Conservation (phyloP, 495 filamentous ascomycete genomes). For the Trichocladium uniseriatum region DNA sequence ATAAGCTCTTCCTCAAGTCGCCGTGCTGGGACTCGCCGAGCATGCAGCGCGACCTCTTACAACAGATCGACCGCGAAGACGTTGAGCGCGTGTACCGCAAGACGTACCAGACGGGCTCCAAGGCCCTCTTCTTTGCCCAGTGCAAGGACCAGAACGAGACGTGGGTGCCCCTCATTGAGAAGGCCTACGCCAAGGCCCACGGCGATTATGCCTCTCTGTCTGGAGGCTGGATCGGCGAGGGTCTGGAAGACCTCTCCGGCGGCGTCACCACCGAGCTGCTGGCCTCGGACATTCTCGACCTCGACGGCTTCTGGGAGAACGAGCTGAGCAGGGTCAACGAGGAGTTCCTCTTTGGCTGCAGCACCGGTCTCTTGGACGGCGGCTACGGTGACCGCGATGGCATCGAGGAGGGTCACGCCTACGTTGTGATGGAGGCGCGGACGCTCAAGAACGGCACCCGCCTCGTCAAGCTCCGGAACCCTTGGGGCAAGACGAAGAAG, state of each 20-base stretch:
- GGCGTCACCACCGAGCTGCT: slow-evolving; percentile 82
- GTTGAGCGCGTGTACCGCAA: slow-evolving; percentile 70
- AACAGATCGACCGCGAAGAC: slow-evolving; percentile 52
- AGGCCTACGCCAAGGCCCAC: slow-evolving; percentile 93
- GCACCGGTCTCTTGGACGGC: slow-evolving; percentile 55
- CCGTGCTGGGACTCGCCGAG: slow-evolving; percentile 65
- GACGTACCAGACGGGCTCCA: slow-evolving; percentile 68
- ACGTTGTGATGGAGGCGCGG: slow-evolving; percentile 76
- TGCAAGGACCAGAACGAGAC: slow-evolving; percentile 84
- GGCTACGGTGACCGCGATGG: slow-evolving; percentile 62
- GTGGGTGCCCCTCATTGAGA: slow-evolving; percentile 88
- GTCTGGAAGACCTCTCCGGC: slow-evolving; percentile 85
- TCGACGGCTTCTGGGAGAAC: slow-evolving; percentile 81
- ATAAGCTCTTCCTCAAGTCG: slow-evolving; percentile 68
- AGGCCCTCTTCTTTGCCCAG: slow-evolving; percentile 81
- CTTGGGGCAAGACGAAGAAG: slow-evolving; percentile 63
- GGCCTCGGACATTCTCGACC: slow-evolving; percentile 79
- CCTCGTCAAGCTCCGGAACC: slow-evolving; percentile 53
- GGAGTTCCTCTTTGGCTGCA: slow-evolving; percentile 83
- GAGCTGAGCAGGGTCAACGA: slow-evolving; percentile 79
- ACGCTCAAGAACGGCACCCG: slow-evolving; percentile 40
- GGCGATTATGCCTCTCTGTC: slow-evolving; percentile 72
- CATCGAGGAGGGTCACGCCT: slow-evolving; percentile 75
- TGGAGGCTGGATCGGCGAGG: slow-evolving; percentile 83
- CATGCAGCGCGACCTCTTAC: slow-evolving; percentile 43